A percentile compares a stretch with the other conserved stretches of the same genome.
These are phyloP conservation scores for Streptanthus diversifolius DNA, from an alignment of 345 rosid species.

Conservation along the genomic window DNA sequence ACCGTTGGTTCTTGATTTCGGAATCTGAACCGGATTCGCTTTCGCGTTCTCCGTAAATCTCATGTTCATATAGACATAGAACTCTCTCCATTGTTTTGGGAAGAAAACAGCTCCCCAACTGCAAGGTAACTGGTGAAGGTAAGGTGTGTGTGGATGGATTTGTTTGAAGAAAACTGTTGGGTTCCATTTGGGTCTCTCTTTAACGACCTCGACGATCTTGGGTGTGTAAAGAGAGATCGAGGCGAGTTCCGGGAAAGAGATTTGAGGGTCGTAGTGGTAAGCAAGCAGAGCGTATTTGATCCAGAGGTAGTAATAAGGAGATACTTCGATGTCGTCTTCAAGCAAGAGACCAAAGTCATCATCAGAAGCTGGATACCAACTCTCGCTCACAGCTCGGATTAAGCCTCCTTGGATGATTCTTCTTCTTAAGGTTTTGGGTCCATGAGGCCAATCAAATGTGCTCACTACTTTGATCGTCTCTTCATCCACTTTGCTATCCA, in stretches of 20 bases:
- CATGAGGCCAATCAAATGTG: constrained; percentile 90
- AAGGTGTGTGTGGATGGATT: constrained; percentile 89
- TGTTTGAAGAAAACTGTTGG: constrained; percentile 80
- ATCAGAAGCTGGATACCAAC: constrained; percentile 94
- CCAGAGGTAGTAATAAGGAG: constrained; percentile 94
- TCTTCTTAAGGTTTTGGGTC: constrained; percentile 78
- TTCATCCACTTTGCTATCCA: constrained; percentile 95
- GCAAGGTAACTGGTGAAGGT: constrained; percentile 92
- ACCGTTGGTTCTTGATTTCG: constrained; percentile 90
- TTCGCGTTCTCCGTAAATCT: constrained; percentile 90
- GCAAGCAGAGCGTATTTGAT: constrained; percentile 85
- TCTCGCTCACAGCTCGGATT: constrained; percentile 97
- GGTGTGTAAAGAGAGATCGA: constrained; percentile 94
- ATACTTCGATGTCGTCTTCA: constrained; percentile 96
- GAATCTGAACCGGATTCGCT: constrained; percentile 89
- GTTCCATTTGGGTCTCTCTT: constrained; percentile 94
- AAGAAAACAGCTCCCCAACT: constrained; percentile 99
- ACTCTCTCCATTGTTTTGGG: constrained; percentile 99
- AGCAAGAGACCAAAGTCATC: constrained; percentile 87
- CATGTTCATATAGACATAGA: constrained; percentile 98
- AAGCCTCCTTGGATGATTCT: constrained; percentile 98
- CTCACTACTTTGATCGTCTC: constrained; percentile 66
- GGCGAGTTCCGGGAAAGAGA: constrained; percentile 78
- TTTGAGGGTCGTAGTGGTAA: constrained; percentile 92
- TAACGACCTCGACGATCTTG: constrained; percentile 78